Conservation (phyloP, 2,329 filamentous ascomycete genomes). For the Aspergillus clavatus region DNA sequence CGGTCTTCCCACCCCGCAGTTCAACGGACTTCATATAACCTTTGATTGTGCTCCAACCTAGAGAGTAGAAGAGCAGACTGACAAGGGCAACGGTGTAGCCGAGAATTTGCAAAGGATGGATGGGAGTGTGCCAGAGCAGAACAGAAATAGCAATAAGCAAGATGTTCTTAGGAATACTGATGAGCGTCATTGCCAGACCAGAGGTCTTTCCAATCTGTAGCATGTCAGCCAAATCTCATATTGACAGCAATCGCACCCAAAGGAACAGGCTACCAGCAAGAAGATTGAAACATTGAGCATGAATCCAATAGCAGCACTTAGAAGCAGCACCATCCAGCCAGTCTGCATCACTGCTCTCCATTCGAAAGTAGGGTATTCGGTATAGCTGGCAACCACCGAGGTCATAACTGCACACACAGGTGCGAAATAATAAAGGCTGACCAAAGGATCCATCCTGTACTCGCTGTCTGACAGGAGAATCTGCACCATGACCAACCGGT, state of each 20-base stretch:
- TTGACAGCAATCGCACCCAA: background rate
- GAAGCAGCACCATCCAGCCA: slow-evolving; percentile 50
- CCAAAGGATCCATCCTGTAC: slow-evolving; percentile 78
- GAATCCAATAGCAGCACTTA: slow-evolving; percentile 73
- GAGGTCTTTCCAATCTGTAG: slow-evolving; percentile 76
- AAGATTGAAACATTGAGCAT: slow-evolving; percentile 75
- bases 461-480: slow-evolving; percentile 67
- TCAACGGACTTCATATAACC: background rate
- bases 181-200: slow-evolving; percentile 73
- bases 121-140: slow-evolving; percentile 66
- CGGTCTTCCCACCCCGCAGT: background rate
- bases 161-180: slow-evolving; percentile 78
- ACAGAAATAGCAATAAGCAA: slow-evolving; percentile 70
- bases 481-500: slow-evolving; percentile 76
- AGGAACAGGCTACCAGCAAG: slow-evolving; percentile 59
- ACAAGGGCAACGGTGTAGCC: slow-evolving; percentile 68
- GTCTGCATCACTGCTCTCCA: slow-evolving; percentile 4
- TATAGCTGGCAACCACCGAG: slow-evolving; percentile 58
- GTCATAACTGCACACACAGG: slow-evolving; percentile 77
- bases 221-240: background rate
- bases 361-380: slow-evolving; percentile 56
- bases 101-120: slow-evolving; percentile 64
- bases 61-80: slow-evolving; percentile 60
- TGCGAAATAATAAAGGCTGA: slow-evolving; percentile 83
- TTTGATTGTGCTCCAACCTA: slow-evolving; percentile 62